phyloP scores from a whole-genome alignment of 2,329 filamentous ascomycete genomes.

The Exophiala mesophila region DNA sequence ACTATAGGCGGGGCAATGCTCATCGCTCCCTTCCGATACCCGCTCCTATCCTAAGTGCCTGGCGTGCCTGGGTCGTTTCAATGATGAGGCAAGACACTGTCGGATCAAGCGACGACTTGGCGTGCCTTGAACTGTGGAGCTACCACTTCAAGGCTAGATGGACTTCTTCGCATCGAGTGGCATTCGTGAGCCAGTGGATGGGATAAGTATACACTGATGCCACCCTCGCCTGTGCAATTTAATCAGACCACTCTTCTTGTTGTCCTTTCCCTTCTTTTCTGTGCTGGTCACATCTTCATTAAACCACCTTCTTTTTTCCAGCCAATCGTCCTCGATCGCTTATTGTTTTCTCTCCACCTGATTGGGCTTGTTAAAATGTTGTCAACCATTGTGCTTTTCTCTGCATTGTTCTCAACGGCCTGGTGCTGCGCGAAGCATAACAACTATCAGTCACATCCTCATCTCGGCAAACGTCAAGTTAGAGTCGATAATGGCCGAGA shows the following conservation, averaged over 20 bases:
- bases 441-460: slow-evolving; percentile 21
- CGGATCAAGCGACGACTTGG: slow-evolving; percentile 10
- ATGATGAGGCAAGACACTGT: slow-evolving; percentile 5
- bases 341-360: slow-evolving; percentile 1
- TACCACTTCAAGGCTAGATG: no score
- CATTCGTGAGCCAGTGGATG: no score
- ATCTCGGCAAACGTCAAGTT: slow-evolving; percentile 19
- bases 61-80: slow-evolving; percentile 11
- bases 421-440: slow-evolving; percentile 20
- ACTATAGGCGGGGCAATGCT: background rate
- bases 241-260: slow-evolving; percentile 6
- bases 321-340: slow-evolving; percentile 1
- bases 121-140: no score
- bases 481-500: slow-evolving; percentile 16
- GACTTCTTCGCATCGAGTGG: no score
- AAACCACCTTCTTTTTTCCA: no score
- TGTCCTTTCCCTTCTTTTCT: background rate
- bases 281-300: background rate
- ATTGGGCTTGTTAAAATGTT: slow-evolving; percentile 3
- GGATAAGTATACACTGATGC: slow-evolving; percentile 1
- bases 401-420: slow-evolving; percentile 16
- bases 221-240: background rate
- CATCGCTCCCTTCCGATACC: background rate
- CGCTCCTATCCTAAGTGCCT: no score
- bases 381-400: slow-evolving; percentile 11